A percentile compares a stretch with the other conserved stretches of the same genome.
Conservation (phyloP, 2,329 filamentous ascomycete species). For the Emericellopsis cladophorae region DNA sequence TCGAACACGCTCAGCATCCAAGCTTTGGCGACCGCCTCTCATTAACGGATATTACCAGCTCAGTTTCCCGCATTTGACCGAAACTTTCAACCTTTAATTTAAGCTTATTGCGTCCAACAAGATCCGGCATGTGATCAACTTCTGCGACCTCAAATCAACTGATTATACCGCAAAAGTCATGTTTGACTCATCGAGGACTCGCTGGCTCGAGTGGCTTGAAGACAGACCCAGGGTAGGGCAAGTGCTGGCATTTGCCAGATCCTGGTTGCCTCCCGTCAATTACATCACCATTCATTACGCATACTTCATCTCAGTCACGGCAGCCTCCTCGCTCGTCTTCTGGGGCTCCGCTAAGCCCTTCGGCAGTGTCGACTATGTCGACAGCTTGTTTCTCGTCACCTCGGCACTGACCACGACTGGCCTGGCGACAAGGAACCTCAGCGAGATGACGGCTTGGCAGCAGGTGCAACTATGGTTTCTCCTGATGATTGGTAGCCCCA, state of each 20-base stretch:
- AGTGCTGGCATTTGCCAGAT: background rate
- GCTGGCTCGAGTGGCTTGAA: conserved; percentile 1
- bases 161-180: background rate
- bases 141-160: background rate
- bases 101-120: too few relatives aligned
- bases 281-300: conserved; percentile 54
- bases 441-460: conserved; percentile 52
- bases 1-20: too few relatives aligned
- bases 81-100: too few relatives aligned
- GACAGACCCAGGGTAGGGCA: conserved; percentile 1
- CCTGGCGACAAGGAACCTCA: conserved; percentile 55
- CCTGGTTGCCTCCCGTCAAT: conserved; percentile 32
- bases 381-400: conserved; percentile 53
- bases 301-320: conserved; percentile 46
- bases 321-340: conserved; percentile 47
- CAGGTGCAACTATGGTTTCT: conserved; percentile 52
- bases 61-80: too few relatives aligned
- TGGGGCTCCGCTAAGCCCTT: conserved; percentile 41
- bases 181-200: background rate
- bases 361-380: conserved; percentile 42
- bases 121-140: background rate
- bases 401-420: conserved; percentile 55
- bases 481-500: conserved; percentile 52
- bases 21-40: too few relatives aligned
- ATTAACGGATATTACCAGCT: too few relatives aligned